Conservation (phyloP, 768 basidiomycete genomes). For the Boletus subparvulus region DNA sequence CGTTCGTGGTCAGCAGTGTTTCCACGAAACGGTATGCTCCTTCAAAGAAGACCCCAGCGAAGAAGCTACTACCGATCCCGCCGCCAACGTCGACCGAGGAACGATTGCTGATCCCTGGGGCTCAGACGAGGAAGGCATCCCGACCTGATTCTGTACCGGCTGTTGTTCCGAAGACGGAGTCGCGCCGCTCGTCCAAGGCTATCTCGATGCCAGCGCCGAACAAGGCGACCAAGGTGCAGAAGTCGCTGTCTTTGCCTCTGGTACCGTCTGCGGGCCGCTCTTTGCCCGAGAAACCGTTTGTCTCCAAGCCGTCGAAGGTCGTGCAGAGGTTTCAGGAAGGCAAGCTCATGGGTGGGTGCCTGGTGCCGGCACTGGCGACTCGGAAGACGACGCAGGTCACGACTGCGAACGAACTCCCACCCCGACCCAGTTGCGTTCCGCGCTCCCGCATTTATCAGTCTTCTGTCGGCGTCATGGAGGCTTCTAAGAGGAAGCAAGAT, state of each 20-base stretch:
- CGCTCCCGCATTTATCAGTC: not conserved
- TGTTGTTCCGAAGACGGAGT: not conserved
- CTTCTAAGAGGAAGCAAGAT: not conserved
- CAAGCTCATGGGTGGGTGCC: not conserved
- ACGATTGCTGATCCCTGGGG: not conserved
- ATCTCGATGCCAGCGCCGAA: not conserved
- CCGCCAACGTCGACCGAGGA: not conserved
- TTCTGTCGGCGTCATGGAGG: not conserved
- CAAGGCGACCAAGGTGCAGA: not conserved
- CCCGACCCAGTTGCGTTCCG: slow-evolving; percentile 3
- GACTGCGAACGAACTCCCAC: not conserved
- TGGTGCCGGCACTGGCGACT: not conserved
- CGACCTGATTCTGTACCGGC: not conserved
- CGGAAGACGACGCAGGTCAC: not conserved
- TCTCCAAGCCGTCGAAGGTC: not conserved
- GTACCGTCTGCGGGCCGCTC: not conserved
- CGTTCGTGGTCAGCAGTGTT: slow-evolving; percentile 11
- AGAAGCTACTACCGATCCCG: not conserved
- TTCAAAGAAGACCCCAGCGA: not conserved
- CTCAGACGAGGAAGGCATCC: not conserved
- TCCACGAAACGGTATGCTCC: not conserved
- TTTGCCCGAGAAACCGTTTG: not conserved
- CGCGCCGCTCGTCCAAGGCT: not conserved
- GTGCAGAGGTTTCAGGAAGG: not conserved
- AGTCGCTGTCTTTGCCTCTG: not conserved